Percentiles rank a stretch among this genome's conserved stretches.
These are phyloP conservation scores for Cutaneotrichosporon curvatum DNA, from an alignment of 1,284 basidiomycete genomes.

Conservation along the genomic window DNA sequence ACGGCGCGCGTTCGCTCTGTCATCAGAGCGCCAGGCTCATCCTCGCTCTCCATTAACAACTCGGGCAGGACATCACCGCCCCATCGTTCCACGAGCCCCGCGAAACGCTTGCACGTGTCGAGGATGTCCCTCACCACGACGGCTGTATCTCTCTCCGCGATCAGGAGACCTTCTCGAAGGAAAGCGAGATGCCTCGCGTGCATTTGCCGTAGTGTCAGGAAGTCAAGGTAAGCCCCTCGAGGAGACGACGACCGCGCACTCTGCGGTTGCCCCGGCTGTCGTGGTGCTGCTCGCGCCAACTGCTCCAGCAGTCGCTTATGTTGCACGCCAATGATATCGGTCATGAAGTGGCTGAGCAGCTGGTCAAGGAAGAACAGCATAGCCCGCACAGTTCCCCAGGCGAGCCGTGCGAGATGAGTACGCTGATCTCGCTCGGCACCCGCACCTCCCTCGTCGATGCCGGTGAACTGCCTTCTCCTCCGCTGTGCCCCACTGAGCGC, in stretches of 20 bases:
- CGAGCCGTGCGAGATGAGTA: constrained; percentile 60
- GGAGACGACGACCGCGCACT: not conserved
- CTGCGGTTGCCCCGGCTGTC: not conserved
- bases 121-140: constrained; percentile 63
- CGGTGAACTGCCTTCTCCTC: constrained; percentile 72
- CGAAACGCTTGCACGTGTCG: constrained; percentile 74
- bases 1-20: constrained; percentile 42
- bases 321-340: constrained; percentile 80
- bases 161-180: constrained; percentile 67
- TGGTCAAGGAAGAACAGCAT: constrained; percentile 85
- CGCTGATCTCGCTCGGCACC: constrained; percentile 55
- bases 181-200: constrained; percentile 75
- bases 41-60: constrained; percentile 63
- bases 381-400: constrained; percentile 74
- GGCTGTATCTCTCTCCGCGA: constrained; percentile 61
- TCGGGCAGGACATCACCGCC: constrained; percentile 84
- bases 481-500: constrained; percentile 74
- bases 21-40: constrained; percentile 50
- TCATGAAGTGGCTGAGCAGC: constrained; percentile 73
- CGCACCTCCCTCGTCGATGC: constrained; percentile 75
- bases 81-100: constrained; percentile 78
- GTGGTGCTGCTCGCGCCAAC: constrained; percentile 15
- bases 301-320: constrained; percentile 48
- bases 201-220: constrained; percentile 68
- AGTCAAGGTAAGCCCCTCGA: constrained; percentile 55